Evolutionary conservation across 2,329 filamentous ascomycete genomes (phyloP), one percentile per base, ranked within the genome.

Genomic region (Ophiocordyceps camponoti-floridani): DNA sequence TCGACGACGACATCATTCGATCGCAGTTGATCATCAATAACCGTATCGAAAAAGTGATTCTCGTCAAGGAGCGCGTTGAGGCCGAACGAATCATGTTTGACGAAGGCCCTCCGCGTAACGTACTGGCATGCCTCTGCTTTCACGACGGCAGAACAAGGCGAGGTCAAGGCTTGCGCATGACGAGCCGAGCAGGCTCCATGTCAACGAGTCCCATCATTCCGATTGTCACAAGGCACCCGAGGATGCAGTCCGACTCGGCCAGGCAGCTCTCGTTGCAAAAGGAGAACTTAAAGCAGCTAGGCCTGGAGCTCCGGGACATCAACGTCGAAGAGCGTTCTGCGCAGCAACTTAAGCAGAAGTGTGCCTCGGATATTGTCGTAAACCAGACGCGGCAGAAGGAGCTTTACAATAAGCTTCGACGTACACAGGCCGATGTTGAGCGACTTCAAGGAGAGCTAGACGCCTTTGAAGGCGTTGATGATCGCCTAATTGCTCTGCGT

Each of bases 1-100:
- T 96, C 49, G 84, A 91, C 48, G 77, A 89, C 51, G 74, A 83
- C 18, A 63, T 83, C 40, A 80, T 95, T 18, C 79, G 79, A 43
- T 82, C 86, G 48, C 80, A 87, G 47, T 66, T 96, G 42, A 81
- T 98, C 54, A 91, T 96, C 57, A 81, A 79, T 49, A 73, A 86
- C 52, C 64, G 66, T 7, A 85, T 95, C 44, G 91, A 98, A 49
- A 88, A 95, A 58, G 77, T 81, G 8, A 75, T 94, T 6, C 68
- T 98, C 1, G 77, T 95, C 45, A 68, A 78, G 45, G 68, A 80
- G 28, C 69, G 83, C 27, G 60, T 69, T 1, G 73, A 84, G 46
- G 91, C 81, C 1, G 69, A 80, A 40, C 63, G 69, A 4, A 72
- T 84, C 41, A 84, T 94, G 72, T 76, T 82, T 48, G 68, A 71